Conservation (phyloP, 371 early-diverging fungal species). For the Syncephalastrum contaminatum region DNA sequence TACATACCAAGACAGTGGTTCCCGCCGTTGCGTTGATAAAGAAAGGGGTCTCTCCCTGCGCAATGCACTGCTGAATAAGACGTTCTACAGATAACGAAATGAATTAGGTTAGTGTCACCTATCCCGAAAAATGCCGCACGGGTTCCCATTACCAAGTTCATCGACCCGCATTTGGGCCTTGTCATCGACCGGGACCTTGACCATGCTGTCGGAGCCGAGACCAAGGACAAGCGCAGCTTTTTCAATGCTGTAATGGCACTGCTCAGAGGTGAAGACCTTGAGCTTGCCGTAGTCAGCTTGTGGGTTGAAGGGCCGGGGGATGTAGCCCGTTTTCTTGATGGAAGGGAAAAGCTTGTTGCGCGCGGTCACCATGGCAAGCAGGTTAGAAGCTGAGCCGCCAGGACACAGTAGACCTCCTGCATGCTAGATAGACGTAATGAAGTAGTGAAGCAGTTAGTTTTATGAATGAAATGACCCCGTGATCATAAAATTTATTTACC, state of each 20-base stretch:
- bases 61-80: constrained; percentile 44
- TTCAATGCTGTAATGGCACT: constrained; percentile 81
- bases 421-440: constrained; percentile 23
- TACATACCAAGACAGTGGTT: constrained; percentile 74
- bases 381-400: constrained; percentile 81
- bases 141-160: constrained; percentile 48
- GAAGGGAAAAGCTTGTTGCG: constrained; percentile 70
- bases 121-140: background rate
- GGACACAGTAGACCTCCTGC: constrained; percentile 77
- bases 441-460: constrained; percentile 1
- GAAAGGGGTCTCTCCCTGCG: constrained; percentile 61
- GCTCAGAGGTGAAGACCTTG: constrained; percentile 71
- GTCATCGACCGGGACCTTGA: constrained; percentile 66
- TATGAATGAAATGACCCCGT: background rate
- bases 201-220: constrained; percentile 68
- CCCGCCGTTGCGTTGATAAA: constrained; percentile 87
- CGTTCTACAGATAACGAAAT: constrained; percentile 31
- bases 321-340: constrained; percentile 55
- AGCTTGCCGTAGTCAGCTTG: constrained; percentile 48
- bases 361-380: constrained; percentile 80
- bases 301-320: constrained; percentile 43
- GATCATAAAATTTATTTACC: constrained; percentile 18
- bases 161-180: constrained; percentile 66
- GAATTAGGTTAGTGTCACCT: constrained; percentile 1
- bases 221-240: constrained; percentile 78